phyloP scores from a whole-genome alignment of 2,329 filamentous ascomycete species.

The Botrytis elliptica region DNA sequence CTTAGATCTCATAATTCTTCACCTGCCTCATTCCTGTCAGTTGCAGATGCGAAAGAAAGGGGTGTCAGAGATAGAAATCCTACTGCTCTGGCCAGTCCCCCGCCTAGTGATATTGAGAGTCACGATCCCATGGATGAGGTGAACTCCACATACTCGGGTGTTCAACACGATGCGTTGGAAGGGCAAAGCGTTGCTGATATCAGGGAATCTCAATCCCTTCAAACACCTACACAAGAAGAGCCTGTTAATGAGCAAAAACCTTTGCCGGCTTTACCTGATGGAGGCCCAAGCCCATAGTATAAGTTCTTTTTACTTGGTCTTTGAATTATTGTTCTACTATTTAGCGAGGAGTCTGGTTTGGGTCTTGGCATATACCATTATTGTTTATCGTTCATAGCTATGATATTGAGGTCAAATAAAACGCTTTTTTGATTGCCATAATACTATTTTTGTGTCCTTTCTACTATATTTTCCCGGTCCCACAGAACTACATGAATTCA shows the following conservation, averaged over 20 bases:
- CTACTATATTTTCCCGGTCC: background rate
- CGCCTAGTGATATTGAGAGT: constrained; percentile 5
- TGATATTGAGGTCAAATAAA: background rate
- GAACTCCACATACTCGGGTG: background rate
- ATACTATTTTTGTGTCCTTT: background rate
- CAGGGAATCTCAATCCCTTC: background rate
- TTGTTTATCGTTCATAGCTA: background rate
- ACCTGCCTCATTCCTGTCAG: constrained; percentile 9
- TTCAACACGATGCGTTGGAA: background rate
- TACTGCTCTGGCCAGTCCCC: constrained; percentile 3
- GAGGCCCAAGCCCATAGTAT: background rate
- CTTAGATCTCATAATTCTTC: constrained; percentile 12
- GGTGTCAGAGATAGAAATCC: background rate
- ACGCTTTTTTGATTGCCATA: background rate
- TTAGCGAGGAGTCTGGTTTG: constrained; percentile 15
- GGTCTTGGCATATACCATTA: constrained; percentile 10
- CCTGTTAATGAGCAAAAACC: background rate
- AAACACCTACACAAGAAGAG: background rate
- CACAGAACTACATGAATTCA: background rate
- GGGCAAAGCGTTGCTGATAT: background rate
- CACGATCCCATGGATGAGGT: constrained; percentile 12
- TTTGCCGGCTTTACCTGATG: constrained; percentile 10
- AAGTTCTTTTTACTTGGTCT: background rate
- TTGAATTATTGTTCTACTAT: background rate
- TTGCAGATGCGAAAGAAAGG: constrained; percentile 9